Evolutionary conservation across 495 filamentous ascomycete species (phyloP).

Genomic region (Usnea hakonensis): DNA sequence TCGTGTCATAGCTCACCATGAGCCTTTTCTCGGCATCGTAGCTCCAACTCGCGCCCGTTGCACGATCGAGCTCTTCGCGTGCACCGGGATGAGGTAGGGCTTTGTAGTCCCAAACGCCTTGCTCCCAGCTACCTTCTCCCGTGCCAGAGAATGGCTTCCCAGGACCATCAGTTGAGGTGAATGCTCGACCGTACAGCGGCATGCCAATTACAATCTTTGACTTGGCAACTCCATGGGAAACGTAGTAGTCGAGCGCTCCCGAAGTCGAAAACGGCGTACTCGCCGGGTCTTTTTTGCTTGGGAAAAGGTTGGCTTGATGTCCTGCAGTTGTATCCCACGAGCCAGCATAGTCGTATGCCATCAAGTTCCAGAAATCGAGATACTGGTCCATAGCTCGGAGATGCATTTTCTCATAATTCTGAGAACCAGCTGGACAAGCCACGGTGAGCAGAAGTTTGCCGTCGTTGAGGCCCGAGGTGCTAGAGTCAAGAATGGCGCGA

Average conservation of each 20-base stretch:
- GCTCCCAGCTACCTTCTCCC: constrained; percentile 62
- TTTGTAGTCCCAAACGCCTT: constrained; percentile 74
- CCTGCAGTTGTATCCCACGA: constrained; percentile 62
- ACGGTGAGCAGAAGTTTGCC: constrained; percentile 68
- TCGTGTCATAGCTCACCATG: constrained; percentile 69
- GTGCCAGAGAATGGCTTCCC: constrained; percentile 60
- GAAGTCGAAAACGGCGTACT: constrained; percentile 50
- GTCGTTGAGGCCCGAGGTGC: constrained; percentile 36
- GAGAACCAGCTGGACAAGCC: constrained; percentile 55
- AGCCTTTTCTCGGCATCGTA: constrained; percentile 51
- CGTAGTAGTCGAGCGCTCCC: constrained; percentile 51
- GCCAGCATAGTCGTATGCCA: constrained; percentile 70
- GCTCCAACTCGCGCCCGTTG: constrained; percentile 54
- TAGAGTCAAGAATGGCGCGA: constrained; percentile 54
- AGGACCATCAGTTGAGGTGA: constrained; percentile 62
- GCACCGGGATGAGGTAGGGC: constrained; percentile 42
- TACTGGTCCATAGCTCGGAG: constrained; percentile 62
- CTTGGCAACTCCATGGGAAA: constrained; percentile 50
- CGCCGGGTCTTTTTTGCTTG: constrained; percentile 39
- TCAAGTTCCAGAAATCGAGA: constrained; percentile 71
- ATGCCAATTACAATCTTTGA: constrained; percentile 74
- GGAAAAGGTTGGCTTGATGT: constrained; percentile 69
- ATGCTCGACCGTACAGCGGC: constrained; percentile 80
- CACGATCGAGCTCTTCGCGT: constrained; percentile 32
- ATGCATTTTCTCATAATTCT: constrained; percentile 63